phyloP scores from a whole-genome alignment of 306 rosid genomes.

The Rosa persica region DNA sequence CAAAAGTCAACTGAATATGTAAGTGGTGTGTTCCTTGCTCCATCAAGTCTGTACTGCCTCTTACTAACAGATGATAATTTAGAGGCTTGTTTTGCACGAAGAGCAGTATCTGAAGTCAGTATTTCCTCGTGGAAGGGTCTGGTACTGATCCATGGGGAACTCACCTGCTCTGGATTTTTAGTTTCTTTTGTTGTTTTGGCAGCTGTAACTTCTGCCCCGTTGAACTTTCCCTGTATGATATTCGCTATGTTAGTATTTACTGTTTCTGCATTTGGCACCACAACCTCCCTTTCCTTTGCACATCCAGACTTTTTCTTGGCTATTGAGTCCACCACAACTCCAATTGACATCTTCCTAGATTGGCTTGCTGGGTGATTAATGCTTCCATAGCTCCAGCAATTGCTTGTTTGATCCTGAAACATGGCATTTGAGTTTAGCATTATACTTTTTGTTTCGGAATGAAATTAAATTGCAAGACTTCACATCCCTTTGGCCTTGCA shows the following conservation, averaged over 20 bases:
- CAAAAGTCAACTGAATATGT: constrained; percentile 36
- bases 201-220: constrained; percentile 38
- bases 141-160: constrained; percentile 51
- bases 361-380: constrained; percentile 61
- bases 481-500: background rate
- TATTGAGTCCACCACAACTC: constrained; percentile 65
- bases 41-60: constrained; percentile 36
- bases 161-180: constrained; percentile 38
- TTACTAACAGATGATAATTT: constrained; percentile 42
- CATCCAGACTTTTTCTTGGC: constrained; percentile 40
- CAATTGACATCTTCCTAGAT: constrained; percentile 87
- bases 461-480: constrained; percentile 10
- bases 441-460: background rate
- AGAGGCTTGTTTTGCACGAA: constrained; percentile 41
- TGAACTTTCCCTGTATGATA: constrained; percentile 32
- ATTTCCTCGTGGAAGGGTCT: constrained; percentile 39
- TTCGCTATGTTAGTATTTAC: constrained; percentile 35
- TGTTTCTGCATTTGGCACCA: constrained; percentile 44
- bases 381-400: constrained; percentile 65
- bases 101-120: constrained; percentile 40
- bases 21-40: constrained; percentile 38
- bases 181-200: constrained; percentile 35
- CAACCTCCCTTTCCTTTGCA: constrained; percentile 37
- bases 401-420: constrained; percentile 59
- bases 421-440: constrained; percentile 24